These are phyloP conservation scores for Sporothrix curviconia DNA, from an alignment of 2,329 filamentous ascomycete genomes.

Conservation along the genomic window DNA sequence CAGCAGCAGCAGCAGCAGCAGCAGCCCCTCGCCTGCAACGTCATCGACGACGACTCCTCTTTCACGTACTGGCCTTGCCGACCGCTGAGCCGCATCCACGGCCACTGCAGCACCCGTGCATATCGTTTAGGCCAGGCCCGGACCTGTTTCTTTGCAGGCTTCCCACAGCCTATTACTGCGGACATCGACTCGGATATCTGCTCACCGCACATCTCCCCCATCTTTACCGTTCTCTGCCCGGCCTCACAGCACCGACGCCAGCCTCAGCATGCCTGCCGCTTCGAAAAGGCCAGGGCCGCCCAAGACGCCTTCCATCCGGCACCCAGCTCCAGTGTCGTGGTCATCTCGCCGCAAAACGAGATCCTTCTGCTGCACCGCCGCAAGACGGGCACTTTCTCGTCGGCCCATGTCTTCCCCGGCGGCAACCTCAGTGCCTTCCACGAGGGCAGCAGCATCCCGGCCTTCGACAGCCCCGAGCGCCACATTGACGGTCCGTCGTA, in stretches of 20 bases:
- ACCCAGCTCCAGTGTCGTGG: constrained; percentile 56
- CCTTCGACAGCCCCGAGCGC: constrained; percentile 41
- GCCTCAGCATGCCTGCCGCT: not conserved
- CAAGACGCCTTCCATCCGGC: constrained; percentile 1
- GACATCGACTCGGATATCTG: not conserved
- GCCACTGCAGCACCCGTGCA: too few relatives aligned
- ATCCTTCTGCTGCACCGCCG: constrained; percentile 79
- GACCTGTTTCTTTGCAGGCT: too few relatives aligned
- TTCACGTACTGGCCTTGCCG: constrained; percentile 4
- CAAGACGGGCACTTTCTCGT: constrained; percentile 77
- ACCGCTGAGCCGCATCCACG: too few relatives aligned
- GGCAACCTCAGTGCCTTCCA: constrained; percentile 74
- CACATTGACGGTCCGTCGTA: constrained; percentile 70
- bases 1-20: too few relatives aligned
- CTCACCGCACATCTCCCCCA: not conserved
- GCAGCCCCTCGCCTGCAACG: too few relatives aligned
- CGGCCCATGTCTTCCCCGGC: constrained; percentile 91
- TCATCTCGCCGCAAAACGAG: constrained; percentile 81
- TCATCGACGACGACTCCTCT: not conserved
- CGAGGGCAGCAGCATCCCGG: constrained; percentile 53
- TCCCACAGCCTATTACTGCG: too few relatives aligned
- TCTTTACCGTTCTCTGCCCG: not conserved
- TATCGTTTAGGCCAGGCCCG: too few relatives aligned
- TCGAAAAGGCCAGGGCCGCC: not conserved
- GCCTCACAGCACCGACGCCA: not conserved